These are phyloP conservation scores for Clavispora asparagi DNA, from an alignment of 805 yeast species.

Conservation along the genomic window DNA sequence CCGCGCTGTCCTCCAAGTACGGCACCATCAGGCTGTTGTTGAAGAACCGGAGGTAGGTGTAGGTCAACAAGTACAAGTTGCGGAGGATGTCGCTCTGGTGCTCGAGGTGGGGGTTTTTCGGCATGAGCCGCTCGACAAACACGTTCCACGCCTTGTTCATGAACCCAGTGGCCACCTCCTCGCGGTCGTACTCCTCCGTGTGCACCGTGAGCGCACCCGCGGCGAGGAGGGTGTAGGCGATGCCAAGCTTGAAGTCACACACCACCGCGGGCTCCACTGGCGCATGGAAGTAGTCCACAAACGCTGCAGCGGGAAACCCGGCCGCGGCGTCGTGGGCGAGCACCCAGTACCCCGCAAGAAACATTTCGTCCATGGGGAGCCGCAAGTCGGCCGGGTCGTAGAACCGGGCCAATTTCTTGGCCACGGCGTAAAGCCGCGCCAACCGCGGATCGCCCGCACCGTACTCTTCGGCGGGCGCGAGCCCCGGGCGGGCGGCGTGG, in stretches of 20 bases:
- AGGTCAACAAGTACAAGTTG: constrained; percentile 41
- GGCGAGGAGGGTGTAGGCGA: constrained; percentile 41
- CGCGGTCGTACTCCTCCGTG: constrained; percentile 17
- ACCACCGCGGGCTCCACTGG: constrained; percentile 10
- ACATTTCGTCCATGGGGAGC: constrained; percentile 20
- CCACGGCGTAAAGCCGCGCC: constrained; percentile 22
- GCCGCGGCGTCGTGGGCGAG: constrained; percentile 12
- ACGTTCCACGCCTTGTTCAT: constrained; percentile 44
- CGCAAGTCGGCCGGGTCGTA: constrained; percentile 4
- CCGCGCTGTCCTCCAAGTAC: constrained; percentile 44
- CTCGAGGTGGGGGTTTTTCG: constrained; percentile 25
- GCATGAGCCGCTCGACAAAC: constrained; percentile 29
- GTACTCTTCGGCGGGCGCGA: no score
- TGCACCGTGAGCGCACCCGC: constrained; percentile 31
- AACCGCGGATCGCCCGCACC: no score
- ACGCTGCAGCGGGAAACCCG: constrained; percentile 19
- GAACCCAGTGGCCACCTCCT: constrained; percentile 27
- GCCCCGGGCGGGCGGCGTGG: no score
- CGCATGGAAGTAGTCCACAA: constrained; percentile 19
- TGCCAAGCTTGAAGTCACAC: constrained; percentile 31
- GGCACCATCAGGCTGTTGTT: constrained; percentile 44
- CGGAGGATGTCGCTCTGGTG: constrained; percentile 37
- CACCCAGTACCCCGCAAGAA: constrained; percentile 29
- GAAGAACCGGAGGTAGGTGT: constrained; percentile 38
- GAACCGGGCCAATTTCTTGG: constrained; percentile 20